phyloP scores from a whole-genome alignment of 441 rosid species.

The Erysimum pusillum region DNA sequence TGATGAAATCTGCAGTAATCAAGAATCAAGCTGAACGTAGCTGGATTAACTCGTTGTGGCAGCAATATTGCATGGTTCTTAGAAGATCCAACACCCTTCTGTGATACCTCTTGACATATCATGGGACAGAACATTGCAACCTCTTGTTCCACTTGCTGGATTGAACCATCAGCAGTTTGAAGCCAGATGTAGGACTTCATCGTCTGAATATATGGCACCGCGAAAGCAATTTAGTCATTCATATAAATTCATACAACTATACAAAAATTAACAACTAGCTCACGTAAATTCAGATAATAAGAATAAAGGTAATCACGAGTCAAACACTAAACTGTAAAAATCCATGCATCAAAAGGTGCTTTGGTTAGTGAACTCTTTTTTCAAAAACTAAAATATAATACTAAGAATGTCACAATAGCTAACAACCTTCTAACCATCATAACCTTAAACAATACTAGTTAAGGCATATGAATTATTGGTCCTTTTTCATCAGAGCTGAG shows the following conservation, averaged over 20 bases:
- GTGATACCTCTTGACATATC: slow-evolving; percentile 74
- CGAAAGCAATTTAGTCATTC: slow-evolving; percentile 22
- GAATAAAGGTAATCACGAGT: background rate
- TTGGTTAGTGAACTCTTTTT: slow-evolving; percentile 5
- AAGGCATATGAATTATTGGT: slow-evolving; percentile 2
- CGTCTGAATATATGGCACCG: slow-evolving; percentile 48
- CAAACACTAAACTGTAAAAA: background rate
- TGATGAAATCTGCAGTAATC: slow-evolving; percentile 82
- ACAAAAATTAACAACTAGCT: background rate
- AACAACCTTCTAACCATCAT: slow-evolving; percentile 32
- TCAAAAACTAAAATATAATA: background rate
- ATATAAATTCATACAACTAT: background rate
- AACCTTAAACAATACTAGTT: background rate
- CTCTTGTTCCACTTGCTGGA: slow-evolving; percentile 77
- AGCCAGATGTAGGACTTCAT: slow-evolving; percentile 76
- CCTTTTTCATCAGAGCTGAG: slow-evolving; percentile 1
- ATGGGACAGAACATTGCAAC: slow-evolving; percentile 78
- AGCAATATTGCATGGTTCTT: slow-evolving; percentile 67
- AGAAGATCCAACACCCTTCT: slow-evolving; percentile 72
- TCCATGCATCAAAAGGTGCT: slow-evolving; percentile 4
- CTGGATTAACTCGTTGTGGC: slow-evolving; percentile 71
- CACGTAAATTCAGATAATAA: background rate
- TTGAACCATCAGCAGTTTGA: slow-evolving; percentile 70
- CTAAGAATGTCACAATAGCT: background rate
- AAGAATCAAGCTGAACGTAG: slow-evolving; percentile 66